Conservation (phyloP, 805 yeast genomes). For the Barnettozyma populi region DNA sequence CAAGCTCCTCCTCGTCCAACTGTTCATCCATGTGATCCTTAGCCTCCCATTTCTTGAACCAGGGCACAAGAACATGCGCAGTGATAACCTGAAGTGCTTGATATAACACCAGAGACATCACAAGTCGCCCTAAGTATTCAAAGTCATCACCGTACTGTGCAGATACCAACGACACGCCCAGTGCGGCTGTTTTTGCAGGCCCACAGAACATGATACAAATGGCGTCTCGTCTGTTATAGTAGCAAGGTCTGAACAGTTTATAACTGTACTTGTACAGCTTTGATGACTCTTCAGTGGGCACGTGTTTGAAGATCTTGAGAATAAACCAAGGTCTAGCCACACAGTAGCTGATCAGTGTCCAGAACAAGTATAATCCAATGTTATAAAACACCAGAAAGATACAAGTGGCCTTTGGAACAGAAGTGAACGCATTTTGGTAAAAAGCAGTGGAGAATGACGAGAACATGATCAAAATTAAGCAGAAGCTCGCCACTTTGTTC, state of each 20-base stretch:
- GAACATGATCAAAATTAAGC: constrained; percentile 73
- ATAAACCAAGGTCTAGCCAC: constrained; percentile 59
- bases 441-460: constrained; percentile 84
- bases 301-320: constrained; percentile 34
- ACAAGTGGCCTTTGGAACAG: constrained; percentile 61
- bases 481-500: constrained; percentile 71
- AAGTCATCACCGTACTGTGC: constrained; percentile 69
- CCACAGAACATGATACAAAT: constrained; percentile 82
- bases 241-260: constrained; percentile 50
- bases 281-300: constrained; percentile 44
- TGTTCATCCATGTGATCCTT: constrained; percentile 18
- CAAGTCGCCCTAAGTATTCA: constrained; percentile 58
- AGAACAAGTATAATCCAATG: constrained; percentile 70
- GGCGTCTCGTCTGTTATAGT: constrained; percentile 65
- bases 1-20: constrained; percentile 16
- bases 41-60: constrained; percentile 62
- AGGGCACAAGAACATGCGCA: constrained; percentile 65
- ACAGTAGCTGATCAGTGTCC: constrained; percentile 57
- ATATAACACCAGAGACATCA: constrained; percentile 80
- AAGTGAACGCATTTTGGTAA: constrained; percentile 70
- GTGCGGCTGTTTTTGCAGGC: constrained; percentile 89
- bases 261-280: constrained; percentile 38
- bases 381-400: constrained; percentile 80
- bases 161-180: constrained; percentile 79
- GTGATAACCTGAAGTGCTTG: constrained; percentile 84